Base-by-base conservation (phyloP, 371 early-diverging fungal species). In the Dichotomocladium elegans region DNA sequence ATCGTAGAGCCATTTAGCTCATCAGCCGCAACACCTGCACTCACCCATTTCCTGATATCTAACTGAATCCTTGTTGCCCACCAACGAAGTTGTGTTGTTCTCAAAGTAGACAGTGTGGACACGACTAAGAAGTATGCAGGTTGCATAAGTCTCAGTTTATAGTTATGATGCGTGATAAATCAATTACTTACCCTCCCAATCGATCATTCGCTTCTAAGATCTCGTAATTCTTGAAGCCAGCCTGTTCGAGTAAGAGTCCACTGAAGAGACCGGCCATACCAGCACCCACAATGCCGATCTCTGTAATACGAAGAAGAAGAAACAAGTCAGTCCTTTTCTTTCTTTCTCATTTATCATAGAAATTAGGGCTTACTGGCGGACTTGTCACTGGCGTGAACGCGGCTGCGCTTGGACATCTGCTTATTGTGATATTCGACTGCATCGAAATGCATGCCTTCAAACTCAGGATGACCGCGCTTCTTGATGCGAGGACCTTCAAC, bases 241-340 rank as follows among this genome's bases (percentile, higher is more conserved):
- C 64, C 47, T 64, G 52, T 19, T 68, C 64, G 11, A 68, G 50
- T 9, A 68, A 45, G 27, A 45, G 55, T 3, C 55, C 64, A 47
- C 61, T 61, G 34, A 68, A 68, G n/a, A 68, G 51, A 43, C 68
- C 68, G 15, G 68, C 47, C 61, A 64, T 64, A 42, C 68, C 68
- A 34, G 68, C 68, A 21, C 68, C 68, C 19, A 68, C 43, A 30
- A 68, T 63, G 53, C 68, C 68, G 47, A 68, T 64, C 41, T 61
- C 68, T 64, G 47, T 21, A 21, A 5, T 2, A 7, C 19, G 25
- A 10, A n/a, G n/a, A n/a, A n/a, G n/a, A n/a, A n/a, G n/a, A n/a
- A n/a, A n/a, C n/a, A n/a, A n/a, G n/a, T n/a, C n/a, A n/a, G n/a
- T n/a, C n/a, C n/a, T n/a, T n/a, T n/a, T n/a, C n/a, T n/a, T n/a